A percentile compares a stretch with the other conserved stretches of the same genome.
phyloP scores from a whole-genome alignment of 2,329 filamentous ascomycete species.

The Fusarium nanum region DNA sequence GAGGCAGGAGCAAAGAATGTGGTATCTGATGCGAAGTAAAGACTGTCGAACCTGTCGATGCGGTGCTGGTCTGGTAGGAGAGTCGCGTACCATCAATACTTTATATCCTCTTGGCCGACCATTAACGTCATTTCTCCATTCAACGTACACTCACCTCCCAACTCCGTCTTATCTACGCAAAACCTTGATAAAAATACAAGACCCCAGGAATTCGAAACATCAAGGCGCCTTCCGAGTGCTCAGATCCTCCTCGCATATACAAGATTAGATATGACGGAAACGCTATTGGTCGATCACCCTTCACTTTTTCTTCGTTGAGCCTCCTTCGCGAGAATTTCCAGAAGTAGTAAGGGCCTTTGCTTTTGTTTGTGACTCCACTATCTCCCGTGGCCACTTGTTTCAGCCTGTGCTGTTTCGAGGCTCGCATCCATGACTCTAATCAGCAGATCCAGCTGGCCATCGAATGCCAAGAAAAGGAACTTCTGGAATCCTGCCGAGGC shows the following conservation, averaged over 20 bases:
- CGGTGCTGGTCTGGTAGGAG: accelerated
- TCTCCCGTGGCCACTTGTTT: not conserved
- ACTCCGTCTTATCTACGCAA: not conserved
- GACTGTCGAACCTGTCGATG: not conserved
- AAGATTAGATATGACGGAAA: not conserved
- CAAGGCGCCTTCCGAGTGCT: not conserved
- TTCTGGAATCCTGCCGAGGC: not conserved
- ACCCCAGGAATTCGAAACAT: not conserved
- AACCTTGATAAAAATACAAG: not conserved
- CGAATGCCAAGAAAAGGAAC: not conserved
- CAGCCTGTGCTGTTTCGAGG: not conserved
- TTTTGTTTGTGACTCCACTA: not conserved
- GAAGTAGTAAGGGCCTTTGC: not conserved
- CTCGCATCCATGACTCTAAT: not conserved
- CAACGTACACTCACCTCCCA: accelerated
- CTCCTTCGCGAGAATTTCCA: not conserved
- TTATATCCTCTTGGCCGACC: not conserved
- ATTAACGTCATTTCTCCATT: not conserved
- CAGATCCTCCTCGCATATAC: not conserved
- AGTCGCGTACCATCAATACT: accelerated
- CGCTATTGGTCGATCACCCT: not conserved
- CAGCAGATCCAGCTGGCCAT: not conserved
- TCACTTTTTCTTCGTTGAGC: not conserved
- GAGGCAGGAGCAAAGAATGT: not conserved
- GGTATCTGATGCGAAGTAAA: not conserved